Evolutionary conservation across 495 filamentous ascomycete genomes (phyloP), one percentile per base, ranked within the genome.

Genomic region (Sphaerosporella brunnea): DNA sequence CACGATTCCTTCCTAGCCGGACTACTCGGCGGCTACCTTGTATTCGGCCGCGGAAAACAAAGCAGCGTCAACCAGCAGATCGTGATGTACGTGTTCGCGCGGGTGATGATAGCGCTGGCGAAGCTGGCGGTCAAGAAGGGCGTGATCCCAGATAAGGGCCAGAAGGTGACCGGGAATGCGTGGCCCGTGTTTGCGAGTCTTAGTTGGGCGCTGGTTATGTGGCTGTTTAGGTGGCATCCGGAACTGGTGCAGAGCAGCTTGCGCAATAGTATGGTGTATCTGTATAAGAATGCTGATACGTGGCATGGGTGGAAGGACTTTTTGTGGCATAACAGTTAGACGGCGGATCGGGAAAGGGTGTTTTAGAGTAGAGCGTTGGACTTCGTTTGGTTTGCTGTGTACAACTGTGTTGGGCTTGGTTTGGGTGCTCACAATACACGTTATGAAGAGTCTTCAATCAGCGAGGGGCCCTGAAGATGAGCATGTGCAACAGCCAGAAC

Each of bases 221-320:
- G 86, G 65, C 64, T 96, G 32, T 99, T 93, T 69, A 72, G 80
- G 50, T 85, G 80, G 77, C 75, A 95, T 66, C 82, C 87, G 8
- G 83, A 90, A 50, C 83, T 78, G 21, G 68, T 99, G 58, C 88
- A 92, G 66, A 72, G 75, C 39, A 93, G 86, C 64, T 66, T 99
- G 67, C 73, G 85, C 63, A 87, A 80, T 65, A 95, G 88, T 67
- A 99, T 99, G 90, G 80, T 77, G 50, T 99, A 96, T 63, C 93
- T 99, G 74, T 96, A 84, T 20, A 37, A 13, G 16, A 48, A 48
- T 39, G 30, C 45, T 30, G 45, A 48, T 10, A 21, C 10, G 11
- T 48, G 45, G 45, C 20, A 37, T 37, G 45, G 45, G 45, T 37
- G 30, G 45, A 48, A 20, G 45, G 26, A 39, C 23, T 48, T 37